Percentiles rank a stretch among this genome's conserved stretches.
Conservation (phyloP, 345 rosid genomes). For the Salix suchowensis region DNA sequence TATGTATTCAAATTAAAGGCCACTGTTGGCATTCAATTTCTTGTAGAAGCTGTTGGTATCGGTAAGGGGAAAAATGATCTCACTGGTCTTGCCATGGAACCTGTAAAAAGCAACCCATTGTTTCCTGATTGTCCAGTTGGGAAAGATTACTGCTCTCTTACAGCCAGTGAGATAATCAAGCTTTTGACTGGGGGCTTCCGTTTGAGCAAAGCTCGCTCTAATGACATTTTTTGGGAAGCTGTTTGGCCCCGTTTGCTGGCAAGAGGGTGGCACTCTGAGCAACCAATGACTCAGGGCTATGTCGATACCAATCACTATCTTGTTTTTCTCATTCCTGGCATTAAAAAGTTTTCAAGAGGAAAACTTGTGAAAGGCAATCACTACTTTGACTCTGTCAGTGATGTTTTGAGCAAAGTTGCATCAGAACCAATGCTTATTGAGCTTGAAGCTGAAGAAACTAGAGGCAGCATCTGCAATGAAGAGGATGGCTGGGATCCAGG, state of each 20-base stretch:
- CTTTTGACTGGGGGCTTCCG: constrained; percentile 52
- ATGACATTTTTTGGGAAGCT: constrained; percentile 78
- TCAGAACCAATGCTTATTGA: constrained; percentile 64
- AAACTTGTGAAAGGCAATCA: constrained; percentile 60
- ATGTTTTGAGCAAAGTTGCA: constrained; percentile 60
- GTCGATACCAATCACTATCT: constrained; percentile 39
- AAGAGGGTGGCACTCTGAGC: constrained; percentile 79
- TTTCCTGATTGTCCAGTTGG: constrained; percentile 36
- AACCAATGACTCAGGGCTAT: constrained; percentile 44
- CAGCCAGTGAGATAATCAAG: constrained; percentile 47
- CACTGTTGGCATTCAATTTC: constrained; percentile 43
- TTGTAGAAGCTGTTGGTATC: constrained; percentile 60
- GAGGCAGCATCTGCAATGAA: constrained; percentile 21
- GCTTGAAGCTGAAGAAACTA: constrained; percentile 44
- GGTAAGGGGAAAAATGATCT: constrained; percentile 74
- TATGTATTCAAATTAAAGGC: constrained; percentile 39
- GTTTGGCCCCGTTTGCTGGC: constrained; percentile 82
- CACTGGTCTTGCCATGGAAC: constrained; percentile 42
- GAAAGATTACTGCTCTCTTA: constrained; percentile 50
- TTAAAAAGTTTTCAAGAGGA: constrained; percentile 60
- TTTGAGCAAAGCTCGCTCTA: constrained; percentile 67
- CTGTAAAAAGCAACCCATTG: constrained; percentile 34
- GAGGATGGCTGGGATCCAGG: constrained; percentile 27
- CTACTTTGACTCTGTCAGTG: constrained; percentile 69
- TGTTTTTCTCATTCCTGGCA: constrained; percentile 66